Evolutionary conservation across 805 yeast genomes (phyloP).

Genomic region (Monosporozyma aquatica): DNA sequence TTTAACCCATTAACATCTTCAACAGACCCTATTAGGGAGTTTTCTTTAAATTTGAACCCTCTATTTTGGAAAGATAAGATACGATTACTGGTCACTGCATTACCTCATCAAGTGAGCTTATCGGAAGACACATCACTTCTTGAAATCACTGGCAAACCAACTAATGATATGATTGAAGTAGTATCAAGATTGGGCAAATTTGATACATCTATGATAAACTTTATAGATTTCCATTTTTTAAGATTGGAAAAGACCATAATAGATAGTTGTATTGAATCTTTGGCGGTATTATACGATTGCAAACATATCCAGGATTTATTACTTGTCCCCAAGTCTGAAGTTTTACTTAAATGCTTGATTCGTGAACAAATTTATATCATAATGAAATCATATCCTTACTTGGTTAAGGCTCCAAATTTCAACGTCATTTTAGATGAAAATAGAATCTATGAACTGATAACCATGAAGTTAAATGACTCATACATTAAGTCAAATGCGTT

Average conservation of each 20-base stretch:
- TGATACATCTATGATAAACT: slow-evolving; percentile 9
- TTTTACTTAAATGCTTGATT: slow-evolving; percentile 12
- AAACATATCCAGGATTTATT: slow-evolving; percentile 16
- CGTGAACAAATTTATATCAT: slow-evolving; percentile 20
- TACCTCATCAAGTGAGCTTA: slow-evolving; percentile 6
- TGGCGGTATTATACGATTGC: slow-evolving; percentile 21
- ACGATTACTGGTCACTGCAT: slow-evolving; percentile 8
- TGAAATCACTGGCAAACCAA: too few relatives aligned
- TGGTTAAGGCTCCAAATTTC: slow-evolving; percentile 18
- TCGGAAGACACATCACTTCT: neutral
- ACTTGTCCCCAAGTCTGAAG: slow-evolving; percentile 4
- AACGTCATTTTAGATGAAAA: slow-evolving; percentile 22
- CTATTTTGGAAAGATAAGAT: neutral
- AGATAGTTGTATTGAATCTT: slow-evolving; percentile 20
- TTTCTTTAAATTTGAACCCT: neutral
- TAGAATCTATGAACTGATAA: slow-evolving; percentile 31
- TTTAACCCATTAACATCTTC: neutral
- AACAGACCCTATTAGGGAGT: neutral
- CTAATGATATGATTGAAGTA: neutral
- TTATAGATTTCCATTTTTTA: slow-evolving; percentile 16
- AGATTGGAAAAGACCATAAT: slow-evolving; percentile 20
- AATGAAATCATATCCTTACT: slow-evolving; percentile 10
- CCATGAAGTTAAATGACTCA: slow-evolving; percentile 27
- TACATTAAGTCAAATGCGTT: slow-evolving; percentile 41
- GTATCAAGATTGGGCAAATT: slow-evolving; percentile 3